Conservation (phyloP, 78 protist species). For the Cavenderia fasciculata region DNA sequence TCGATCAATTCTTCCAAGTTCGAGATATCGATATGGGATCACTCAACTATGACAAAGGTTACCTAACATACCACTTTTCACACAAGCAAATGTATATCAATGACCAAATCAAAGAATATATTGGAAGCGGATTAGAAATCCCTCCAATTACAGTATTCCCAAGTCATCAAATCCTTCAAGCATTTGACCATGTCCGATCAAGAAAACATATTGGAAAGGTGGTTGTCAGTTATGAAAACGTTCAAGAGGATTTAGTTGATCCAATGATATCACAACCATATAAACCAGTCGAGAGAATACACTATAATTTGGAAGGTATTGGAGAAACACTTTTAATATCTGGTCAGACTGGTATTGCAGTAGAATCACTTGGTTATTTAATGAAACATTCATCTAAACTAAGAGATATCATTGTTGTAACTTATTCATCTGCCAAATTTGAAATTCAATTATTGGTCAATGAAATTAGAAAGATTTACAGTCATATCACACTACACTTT, state of each 20-base stretch:
- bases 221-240: not conserved
- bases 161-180: not conserved
- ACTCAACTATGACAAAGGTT: not conserved
- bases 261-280: not conserved
- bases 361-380: not conserved
- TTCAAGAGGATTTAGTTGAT: not conserved
- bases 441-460: not conserved
- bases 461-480: not conserved
- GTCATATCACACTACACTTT: not conserved
- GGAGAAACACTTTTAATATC: constrained; percentile 14
- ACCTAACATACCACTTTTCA: not conserved
- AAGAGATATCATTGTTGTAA: constrained; percentile 3
- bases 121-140: not conserved
- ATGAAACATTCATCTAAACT: too few species aligned
- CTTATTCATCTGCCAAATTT: not conserved
- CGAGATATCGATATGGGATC: not conserved
- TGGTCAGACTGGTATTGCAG: constrained; percentile 53
- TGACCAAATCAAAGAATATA: not conserved
- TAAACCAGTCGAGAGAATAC: not conserved
- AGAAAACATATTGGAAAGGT: not conserved
- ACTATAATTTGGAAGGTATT: not conserved
- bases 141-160: not conserved
- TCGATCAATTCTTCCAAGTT: not conserved
- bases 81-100: not conserved
- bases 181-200: not conserved